A percentile compares a stretch with the other conserved stretches of the same genome.
Conservation (phyloP, 768 basidiomycete species). For the Terana coerulea region DNA sequence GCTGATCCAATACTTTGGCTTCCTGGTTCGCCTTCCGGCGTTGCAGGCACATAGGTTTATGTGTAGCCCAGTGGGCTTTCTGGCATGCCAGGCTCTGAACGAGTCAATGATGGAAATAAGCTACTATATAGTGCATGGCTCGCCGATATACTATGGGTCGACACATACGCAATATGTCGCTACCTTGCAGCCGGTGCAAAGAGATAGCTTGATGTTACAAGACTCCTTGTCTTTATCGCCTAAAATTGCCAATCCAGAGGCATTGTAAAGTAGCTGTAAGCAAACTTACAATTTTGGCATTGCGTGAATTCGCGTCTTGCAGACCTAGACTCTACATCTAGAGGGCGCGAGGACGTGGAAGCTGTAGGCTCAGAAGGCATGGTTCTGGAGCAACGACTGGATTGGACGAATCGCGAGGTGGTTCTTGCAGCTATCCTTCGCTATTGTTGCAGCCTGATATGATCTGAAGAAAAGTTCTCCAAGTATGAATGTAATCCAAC, state of each 20-base stretch:
- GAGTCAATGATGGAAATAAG: not conserved
- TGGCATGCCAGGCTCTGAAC: constrained; percentile 13
- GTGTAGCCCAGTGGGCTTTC: constrained; percentile 12
- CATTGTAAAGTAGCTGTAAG: not conserved
- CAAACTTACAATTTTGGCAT: constrained; percentile 17
- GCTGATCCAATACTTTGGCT: constrained; percentile 1
- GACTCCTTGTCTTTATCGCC: constrained; percentile 13
- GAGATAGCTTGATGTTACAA: constrained; percentile 10
- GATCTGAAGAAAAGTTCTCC: too few relatives aligned
- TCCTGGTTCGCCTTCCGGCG: not conserved
- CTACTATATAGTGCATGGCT: not conserved
- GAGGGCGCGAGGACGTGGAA: not conserved
- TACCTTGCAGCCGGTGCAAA: constrained; percentile 14
- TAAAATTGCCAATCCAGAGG: not conserved
- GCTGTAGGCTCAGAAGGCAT: not conserved
- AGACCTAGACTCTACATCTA: constrained; percentile 11
- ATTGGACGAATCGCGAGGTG: not conserved
- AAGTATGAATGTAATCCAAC: too few relatives aligned
- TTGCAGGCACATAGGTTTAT: constrained; percentile 11
- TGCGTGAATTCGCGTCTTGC: constrained; percentile 15
- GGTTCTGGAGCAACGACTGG: not conserved
- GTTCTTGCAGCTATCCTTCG: too few relatives aligned
- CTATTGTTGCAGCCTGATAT: too few relatives aligned
- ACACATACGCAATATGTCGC: constrained; percentile 14
- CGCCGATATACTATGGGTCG: not conserved